phyloP scores from a whole-genome alignment of 208 protist genomes.

The Spongospora subterranea region DNA sequence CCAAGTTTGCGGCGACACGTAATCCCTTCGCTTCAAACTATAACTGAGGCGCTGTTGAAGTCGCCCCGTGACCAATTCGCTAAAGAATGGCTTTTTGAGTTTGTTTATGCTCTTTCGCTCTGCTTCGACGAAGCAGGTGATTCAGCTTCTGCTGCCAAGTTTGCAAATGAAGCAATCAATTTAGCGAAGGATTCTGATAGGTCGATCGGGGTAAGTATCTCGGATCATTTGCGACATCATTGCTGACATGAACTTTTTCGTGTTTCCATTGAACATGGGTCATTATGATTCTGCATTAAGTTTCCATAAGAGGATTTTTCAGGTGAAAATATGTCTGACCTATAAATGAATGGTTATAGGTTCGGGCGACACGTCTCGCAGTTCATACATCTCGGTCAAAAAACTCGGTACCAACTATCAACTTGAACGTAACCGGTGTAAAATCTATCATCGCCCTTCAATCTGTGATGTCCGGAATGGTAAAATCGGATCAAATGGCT shows the following conservation, averaged over 20 bases:
- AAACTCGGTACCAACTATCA: neutral
- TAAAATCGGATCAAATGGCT: neutral
- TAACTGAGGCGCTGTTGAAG: conserved; percentile 14
- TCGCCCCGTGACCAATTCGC: neutral
- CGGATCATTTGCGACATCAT: neutral
- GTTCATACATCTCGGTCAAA: neutral
- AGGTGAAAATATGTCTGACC: neutral
- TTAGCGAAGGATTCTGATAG: neutral
- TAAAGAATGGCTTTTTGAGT: conserved; percentile 47
- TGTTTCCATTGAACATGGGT: neutral
- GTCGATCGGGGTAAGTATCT: neutral
- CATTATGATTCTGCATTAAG: neutral
- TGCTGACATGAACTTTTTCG: neutral
- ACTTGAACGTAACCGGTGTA: neutral
- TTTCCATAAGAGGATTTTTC: neutral
- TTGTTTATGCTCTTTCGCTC: neutral
- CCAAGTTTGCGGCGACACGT: neutral
- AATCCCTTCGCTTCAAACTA: conserved; percentile 17
- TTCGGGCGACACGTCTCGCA: neutral
- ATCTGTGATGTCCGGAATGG: neutral
- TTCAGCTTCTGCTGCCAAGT: neutral
- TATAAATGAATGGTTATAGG: neutral
- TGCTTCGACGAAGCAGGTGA: conserved; percentile 35
- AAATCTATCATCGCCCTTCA: conserved; percentile 36
- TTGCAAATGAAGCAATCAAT: neutral